Evolutionary conservation across 2,329 filamentous ascomycete genomes (phyloP), one percentile per base, ranked within the genome.

Genomic region (Aspergillus fijiensis): DNA sequence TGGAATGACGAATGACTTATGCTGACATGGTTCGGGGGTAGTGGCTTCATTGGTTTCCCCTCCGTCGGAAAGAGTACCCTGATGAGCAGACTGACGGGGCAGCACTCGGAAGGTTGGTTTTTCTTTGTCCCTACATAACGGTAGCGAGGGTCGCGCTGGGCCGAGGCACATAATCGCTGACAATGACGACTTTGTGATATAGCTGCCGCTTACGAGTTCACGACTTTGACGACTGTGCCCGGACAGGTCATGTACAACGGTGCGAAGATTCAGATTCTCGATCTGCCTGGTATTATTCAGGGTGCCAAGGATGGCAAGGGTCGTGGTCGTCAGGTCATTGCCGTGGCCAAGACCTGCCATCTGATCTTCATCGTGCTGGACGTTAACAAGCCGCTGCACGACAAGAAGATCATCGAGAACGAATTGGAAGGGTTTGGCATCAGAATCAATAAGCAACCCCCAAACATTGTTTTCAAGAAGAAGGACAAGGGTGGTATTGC

Each of bases 401-500:
- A 99, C 79, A 99, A 99, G 83, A 87, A 91, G 62, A 84, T 99
- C 64, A 99, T 99, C 72, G 95, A 99, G 79, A 84, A 87, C 55
- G 95, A 99, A 80, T 79, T 99, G 74, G 95, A 99, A 76, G 95
- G 95, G 7, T 99, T 99, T 71, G 95, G 95, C 35, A 97, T 99
- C 74, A 87, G 95, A 59, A 94, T 98, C 82, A 99, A 99, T 83
- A 99, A 98, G 82, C 81, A 87, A 69, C 95, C 95, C 27, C 95
- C 95, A 47, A 99, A 99, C 76, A 99, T 99, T 72, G 91, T 95
- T n/a, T 96, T 97, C 83, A 96, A 89, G 80, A 99, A 99, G 84
- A 99, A 99, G 83, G 95, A 99, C 79, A 98, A 98, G 81, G 95
- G 95, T 68, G 95, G 95, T 39, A 87, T 99, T 73, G 93, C 91